Evolutionary conservation across 495 filamentous ascomycete species (phyloP), one percentile per base, ranked within the genome.

Genomic region (Xylaria scruposa): DNA sequence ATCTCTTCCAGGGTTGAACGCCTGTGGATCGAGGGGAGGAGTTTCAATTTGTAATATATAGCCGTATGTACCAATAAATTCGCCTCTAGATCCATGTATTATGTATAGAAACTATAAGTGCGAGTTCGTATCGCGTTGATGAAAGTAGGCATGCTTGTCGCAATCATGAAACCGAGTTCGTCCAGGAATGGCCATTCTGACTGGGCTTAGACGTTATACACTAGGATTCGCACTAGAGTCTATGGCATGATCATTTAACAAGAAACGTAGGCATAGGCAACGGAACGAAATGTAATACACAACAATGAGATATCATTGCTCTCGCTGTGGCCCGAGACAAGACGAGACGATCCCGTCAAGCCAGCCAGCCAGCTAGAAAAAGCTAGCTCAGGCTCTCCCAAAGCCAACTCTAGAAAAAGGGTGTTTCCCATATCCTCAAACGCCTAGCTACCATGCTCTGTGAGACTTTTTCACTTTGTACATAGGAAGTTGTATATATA

Each of bases 1-100:
- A 94, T 78, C 80, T 94, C 17, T 64, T 70, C 29, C 42, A n/a
- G 21, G 0, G 4, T 4, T 62, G 24, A 46, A 29, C 1, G 4
- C n/a, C 3, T 38, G 3, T 24, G 7, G 7, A n/a, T 33, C 6
- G 17, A 58, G 12, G 7, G 4, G 8, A 15, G 19, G 40, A 4
- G 4, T 38, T 62, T 2, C 3, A 29, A 29, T 29, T 62, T 63
- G 13, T 63, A 63, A 26, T 40, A 49, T 31, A 36, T 61, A 40
- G 17, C 29, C n/a, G n/a, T 3, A 15, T 62, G 60, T 62, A 62
- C 4, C 36, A 62, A 44, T 10, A 26, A 44, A n/a, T 62, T 26
- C 38, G 60, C 60, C 60, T 15, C 59, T 24, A 42, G 21, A 61
- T 42, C 36, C 36, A 19, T 61, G 59, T 61, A 40, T 15, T 31